Conservation (phyloP, 2,329 filamentous ascomycete genomes). For the Phaeomoniella chlamydospora region DNA sequence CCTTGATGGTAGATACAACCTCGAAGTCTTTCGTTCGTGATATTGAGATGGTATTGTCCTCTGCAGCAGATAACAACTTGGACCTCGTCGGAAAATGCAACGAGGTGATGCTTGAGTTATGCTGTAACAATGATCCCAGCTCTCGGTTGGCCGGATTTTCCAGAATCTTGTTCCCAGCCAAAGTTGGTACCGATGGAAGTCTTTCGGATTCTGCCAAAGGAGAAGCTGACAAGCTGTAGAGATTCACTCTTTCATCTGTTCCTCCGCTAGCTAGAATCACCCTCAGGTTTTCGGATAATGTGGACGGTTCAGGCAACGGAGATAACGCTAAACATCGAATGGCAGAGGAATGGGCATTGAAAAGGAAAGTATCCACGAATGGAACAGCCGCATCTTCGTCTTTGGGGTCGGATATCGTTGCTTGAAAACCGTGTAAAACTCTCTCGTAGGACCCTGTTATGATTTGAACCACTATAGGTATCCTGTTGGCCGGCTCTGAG, state of each 20-base stretch:
- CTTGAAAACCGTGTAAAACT: slow-evolving; percentile 77
- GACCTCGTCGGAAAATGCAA: slow-evolving; percentile 71
- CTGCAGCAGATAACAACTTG: slow-evolving; percentile 75
- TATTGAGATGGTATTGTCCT: slow-evolving; percentile 85
- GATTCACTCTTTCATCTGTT: slow-evolving; percentile 87
- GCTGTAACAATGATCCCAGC: slow-evolving; percentile 74
- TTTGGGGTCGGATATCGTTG: slow-evolving; percentile 40
- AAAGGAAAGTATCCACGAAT: slow-evolving; percentile 88
- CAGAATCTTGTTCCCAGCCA: slow-evolving; percentile 58
- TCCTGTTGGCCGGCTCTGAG: slow-evolving; percentile 16
- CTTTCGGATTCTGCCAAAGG: slow-evolving; percentile 40
- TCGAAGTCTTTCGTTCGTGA: slow-evolving; percentile 82
- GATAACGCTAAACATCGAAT: slow-evolving; percentile 83
- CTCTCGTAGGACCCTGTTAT: slow-evolving; percentile 89
- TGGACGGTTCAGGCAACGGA: slow-evolving; percentile 45
- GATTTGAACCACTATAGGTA: slow-evolving; percentile 58
- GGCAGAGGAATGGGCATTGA: slow-evolving; percentile 82
- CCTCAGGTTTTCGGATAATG: slow-evolving; percentile 51
- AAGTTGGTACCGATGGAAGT: slow-evolving; percentile 46
- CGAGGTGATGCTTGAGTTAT: slow-evolving; percentile 66
- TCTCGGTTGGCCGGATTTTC: slow-evolving; percentile 82
- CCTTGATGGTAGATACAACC: slow-evolving; percentile 75
- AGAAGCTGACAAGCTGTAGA: slow-evolving; percentile 73
- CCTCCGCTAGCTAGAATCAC: slow-evolving; percentile 81
- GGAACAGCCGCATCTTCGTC: slow-evolving; percentile 30